Percentiles rank a stretch among this genome's conserved stretches.
Conservation (phyloP, 208 protist species). For the Crithidia sp. region DNA sequence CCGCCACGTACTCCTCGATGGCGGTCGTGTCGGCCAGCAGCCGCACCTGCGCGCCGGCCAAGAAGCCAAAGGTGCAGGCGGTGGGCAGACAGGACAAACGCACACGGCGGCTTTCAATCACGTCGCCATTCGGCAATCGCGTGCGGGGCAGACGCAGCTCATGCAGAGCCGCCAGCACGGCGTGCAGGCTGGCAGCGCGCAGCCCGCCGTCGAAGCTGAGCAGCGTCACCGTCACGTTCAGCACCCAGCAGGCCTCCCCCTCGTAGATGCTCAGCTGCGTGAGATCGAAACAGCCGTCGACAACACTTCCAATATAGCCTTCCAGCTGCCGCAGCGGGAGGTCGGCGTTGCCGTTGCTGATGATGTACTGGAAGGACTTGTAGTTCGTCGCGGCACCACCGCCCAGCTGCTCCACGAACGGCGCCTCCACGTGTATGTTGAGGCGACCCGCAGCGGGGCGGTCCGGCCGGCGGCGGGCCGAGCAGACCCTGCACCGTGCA, state of each 20-base stretch:
- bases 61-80: conserved; percentile 53
- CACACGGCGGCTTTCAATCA: conserved; percentile 51
- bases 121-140: conserved; percentile 74
- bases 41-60: conserved; percentile 40
- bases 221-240: conserved; percentile 68
- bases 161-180: conserved; percentile 69
- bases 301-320: conserved; percentile 63
- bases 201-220: conserved; percentile 82
- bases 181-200: conserved; percentile 64
- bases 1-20: conserved; percentile 75
- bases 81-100: conserved; percentile 59
- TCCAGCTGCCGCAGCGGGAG: conserved; percentile 74
- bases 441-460: conserved; percentile 67
- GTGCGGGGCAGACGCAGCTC: conserved; percentile 60
- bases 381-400: conserved; percentile 25
- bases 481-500: conserved; percentile 76
- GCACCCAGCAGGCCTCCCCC: conserved; percentile 87
- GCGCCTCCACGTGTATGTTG: conserved; percentile 66
- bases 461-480: conserved; percentile 63
- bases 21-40: conserved; percentile 77
- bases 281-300: conserved; percentile 66
- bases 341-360: conserved; percentile 43
- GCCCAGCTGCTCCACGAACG: conserved; percentile 55
- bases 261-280: conserved; percentile 55
- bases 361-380: conserved; percentile 35